A percentile compares a stretch with the other conserved stretches of the same genome.
Evolutionary conservation across 1,284 basidiomycete species (phyloP).

Genomic region (Heterobasidion irregulare): DNA sequence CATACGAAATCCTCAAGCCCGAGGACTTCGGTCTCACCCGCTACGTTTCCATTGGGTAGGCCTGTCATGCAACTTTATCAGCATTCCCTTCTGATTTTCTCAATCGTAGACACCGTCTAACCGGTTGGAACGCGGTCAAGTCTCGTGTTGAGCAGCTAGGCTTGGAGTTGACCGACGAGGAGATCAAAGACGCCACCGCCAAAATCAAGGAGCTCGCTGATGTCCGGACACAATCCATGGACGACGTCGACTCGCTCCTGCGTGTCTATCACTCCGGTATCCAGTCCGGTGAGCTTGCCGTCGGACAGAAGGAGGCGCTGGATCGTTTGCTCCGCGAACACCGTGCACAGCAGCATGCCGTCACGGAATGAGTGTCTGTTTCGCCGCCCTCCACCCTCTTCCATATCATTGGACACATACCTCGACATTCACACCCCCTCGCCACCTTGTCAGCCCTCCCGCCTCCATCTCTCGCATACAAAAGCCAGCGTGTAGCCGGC

Average conservation of each 20-base stretch:
- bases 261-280: slow-evolving; percentile 93
- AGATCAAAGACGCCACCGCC: slow-evolving; percentile 96
- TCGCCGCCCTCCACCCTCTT: too few relatives aligned
- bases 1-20: slow-evolving; percentile 96
- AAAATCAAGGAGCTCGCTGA: slow-evolving; percentile 99
- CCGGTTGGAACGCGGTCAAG: slow-evolving; percentile 99
- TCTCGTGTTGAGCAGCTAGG: slow-evolving; percentile 97
- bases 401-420: too few relatives aligned
- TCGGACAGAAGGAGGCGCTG: slow-evolving; percentile 83
- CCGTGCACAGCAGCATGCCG: slow-evolving; percentile 22
- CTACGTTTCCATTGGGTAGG: slow-evolving; percentile 94
- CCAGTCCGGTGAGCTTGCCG: slow-evolving; percentile 76
- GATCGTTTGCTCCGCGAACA: slow-evolving; percentile 76
- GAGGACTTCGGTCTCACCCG: slow-evolving; percentile 97
- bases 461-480: too few relatives aligned
- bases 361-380: not conserved
- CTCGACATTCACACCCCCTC: too few relatives aligned
- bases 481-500: too few relatives aligned
- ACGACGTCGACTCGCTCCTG: slow-evolving; percentile 96
- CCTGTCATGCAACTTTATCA: slow-evolving; percentile 3
- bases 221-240: slow-evolving; percentile 97
- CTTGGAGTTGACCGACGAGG: slow-evolving; percentile 77
- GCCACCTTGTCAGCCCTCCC: too few relatives aligned
- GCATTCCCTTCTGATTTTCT: slow-evolving; percentile 4
- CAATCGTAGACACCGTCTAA: slow-evolving; percentile 73